Evolutionary conservation across 192 early-diverging fungal genomes (phyloP).

Genomic region (Coemansia sp.): DNA sequence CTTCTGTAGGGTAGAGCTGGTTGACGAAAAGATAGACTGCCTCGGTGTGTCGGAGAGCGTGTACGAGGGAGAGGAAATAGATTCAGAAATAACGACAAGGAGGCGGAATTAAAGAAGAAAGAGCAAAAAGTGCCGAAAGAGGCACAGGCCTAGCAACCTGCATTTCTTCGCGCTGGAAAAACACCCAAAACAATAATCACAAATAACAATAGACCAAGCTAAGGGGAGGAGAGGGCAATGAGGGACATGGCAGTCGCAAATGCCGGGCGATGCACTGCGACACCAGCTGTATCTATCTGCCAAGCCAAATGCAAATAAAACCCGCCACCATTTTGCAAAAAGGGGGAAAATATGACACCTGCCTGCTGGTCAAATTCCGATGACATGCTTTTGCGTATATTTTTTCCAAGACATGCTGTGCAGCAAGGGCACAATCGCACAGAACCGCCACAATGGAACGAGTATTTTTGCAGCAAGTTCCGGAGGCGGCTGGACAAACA

Average conservation of each 20-base stretch:
- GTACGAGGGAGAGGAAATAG: not conserved
- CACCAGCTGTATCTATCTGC: not conserved
- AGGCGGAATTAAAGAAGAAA: no score
- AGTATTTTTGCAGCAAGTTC: not conserved
- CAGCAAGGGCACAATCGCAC: not conserved
- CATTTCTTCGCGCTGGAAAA: not conserved
- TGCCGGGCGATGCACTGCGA: not conserved
- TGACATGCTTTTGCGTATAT: not conserved
- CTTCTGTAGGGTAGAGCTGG: not conserved
- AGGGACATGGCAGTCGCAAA: not conserved
- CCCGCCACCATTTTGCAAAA: not conserved
- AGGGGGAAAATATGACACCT: not conserved
- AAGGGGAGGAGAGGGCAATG: conserved; percentile 5
- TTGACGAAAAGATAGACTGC: not conserved
- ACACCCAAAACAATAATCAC: not conserved
- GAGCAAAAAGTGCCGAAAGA: no score
- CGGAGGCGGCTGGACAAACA: not conserved
- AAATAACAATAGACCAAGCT: not conserved
- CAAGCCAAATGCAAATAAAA: not conserved
- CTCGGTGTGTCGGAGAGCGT: conserved; percentile 1
- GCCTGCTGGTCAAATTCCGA: not conserved
- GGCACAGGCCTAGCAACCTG: not conserved
- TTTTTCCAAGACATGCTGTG: not conserved
- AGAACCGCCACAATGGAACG: not conserved
- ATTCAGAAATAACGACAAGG: not conserved